Conservation (phyloP, 2,329 filamentous ascomycete species). For the Diaporthe citri region DNA sequence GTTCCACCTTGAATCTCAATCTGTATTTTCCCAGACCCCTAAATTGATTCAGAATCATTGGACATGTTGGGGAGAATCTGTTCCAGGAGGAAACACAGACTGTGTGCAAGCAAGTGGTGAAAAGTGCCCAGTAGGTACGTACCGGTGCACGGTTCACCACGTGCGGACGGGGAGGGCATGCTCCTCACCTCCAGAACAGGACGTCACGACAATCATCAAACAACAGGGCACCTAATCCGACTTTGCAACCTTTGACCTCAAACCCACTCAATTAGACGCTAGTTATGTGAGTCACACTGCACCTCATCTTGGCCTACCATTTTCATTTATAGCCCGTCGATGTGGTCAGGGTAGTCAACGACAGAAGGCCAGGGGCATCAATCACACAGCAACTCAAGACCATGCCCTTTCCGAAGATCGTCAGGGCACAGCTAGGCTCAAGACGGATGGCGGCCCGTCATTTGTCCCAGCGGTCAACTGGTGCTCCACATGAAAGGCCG, state of each 20-base stretch:
- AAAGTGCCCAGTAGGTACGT: neutral
- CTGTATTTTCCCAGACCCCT: neutral
- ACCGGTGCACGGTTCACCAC: constrained; percentile 22
- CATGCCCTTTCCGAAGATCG: constrained; percentile 29
- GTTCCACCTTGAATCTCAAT: neutral
- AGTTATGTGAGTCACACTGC: constrained; percentile 1
- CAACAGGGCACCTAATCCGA: neutral
- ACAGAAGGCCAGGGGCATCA: constrained; percentile 7
- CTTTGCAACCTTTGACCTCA: neutral
- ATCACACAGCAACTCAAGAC: constrained; percentile 11
- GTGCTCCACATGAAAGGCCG: constrained; percentile 27
- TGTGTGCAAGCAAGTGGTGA: neutral
- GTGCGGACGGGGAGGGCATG: neutral
- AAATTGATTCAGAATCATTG: neutral
- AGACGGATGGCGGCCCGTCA: neutral
- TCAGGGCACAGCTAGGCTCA: neutral
- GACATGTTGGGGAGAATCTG: no score
- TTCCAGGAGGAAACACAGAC: no score
- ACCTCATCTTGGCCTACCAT: neutral
- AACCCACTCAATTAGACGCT: neutral
- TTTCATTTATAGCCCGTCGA: neutral
- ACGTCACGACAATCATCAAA: neutral
- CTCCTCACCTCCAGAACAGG: neutral
- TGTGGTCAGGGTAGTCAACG: neutral
- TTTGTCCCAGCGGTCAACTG: constrained; percentile 3